Evolutionary conservation across 2,329 filamentous ascomycete species (phyloP), one percentile per base, ranked within the genome.

Genomic region (Arthrocladium fulminans): DNA sequence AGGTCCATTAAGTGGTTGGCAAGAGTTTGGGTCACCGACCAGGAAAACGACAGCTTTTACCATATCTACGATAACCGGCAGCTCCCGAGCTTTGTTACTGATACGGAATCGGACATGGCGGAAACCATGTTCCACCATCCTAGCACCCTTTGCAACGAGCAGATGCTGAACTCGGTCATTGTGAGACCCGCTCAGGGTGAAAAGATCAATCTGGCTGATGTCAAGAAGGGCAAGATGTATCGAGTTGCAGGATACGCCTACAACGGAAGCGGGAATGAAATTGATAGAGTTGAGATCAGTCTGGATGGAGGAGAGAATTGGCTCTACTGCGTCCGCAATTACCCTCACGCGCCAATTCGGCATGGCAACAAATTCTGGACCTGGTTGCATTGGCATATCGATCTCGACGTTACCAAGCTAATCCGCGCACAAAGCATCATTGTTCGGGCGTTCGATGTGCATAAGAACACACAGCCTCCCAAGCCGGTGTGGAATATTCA

Each of bases 311-410:
- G 73, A 0, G 52, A 66, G 17, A 73, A 59, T 2, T 77, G 74
- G 70, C 60, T 73, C 1, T 73, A 73, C 51, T 73, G 70, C 55
- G 63, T 70, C n/a, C 63, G 71, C 29, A 49, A 68, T 51, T 74
- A 71, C 42, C 73, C 73, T 1, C 66, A 75, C 13, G 60, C 61
- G 3, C 72, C 73, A 0, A 65, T 76, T 27, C 63, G 73, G 3
- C 72, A 77, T 47, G 73, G 73, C 2, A 71, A 67, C 32, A 77
- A 73, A 54, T 76, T 73, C 54, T 76, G 73, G 74, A 70, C 73
- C 0, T 77, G 74, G 74, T 38, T 73, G 2, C 68, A 73, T 51
- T 77, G 74, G 74, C 63, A 75, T 48, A 61, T 76, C 1, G 74
- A 77, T 47, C 60, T 77, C 2, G 65, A 67, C 10, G 57, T 73